Evolutionary conservation across 805 yeast genomes (phyloP), one percentile per base, ranked within the genome.

Genomic region (Suhomyces sp.): DNA sequence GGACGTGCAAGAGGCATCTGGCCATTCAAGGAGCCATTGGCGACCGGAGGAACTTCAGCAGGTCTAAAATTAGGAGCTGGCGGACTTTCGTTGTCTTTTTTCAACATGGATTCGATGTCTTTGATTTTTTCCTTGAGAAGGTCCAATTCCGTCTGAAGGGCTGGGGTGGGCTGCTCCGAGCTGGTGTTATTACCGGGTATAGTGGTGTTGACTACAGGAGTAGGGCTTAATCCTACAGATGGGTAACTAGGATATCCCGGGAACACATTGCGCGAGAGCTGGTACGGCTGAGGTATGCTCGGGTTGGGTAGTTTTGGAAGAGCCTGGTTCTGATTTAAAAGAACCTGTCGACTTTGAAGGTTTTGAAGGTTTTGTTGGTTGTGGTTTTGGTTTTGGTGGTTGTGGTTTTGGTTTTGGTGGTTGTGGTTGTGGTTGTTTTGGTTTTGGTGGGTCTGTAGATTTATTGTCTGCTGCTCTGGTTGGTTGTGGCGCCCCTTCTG

Each of bases 31-130:
- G 40, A 13, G 27, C 15, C 12, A 15, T 26, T 31, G 15, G 47
- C 3, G 24, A 41, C 15, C n/a, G 35, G 40, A 13, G 31, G 24
- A 19, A 17, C 24, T 0, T 38, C 42, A 4, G 22, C 19, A 4
- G 41, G 19, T 36, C 23, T 38, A 4, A 10, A 2, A 38, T 38
- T 17, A 6, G 22, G 42, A 38, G 22, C 24, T 4, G 42, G 13
- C 2, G 24, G 6, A 12, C 23, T 19, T 17, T 38, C 24, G 4
- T 19, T 38, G 12, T 19, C 27, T 5, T 67, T 72, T 0, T 74
- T 71, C 29, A 75, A 69, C 0, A 79, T 72, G 0, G 78, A 76
- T 57, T 79, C 84, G 4, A 79, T 69, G 57, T 76, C 76, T 49
- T 69, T 74, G 40, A 79, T 75, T 52, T 77, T 72, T 48, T 53